phyloP scores from a whole-genome alignment of 257 asterid genomes.

The Solanum bulbocastanum region DNA sequence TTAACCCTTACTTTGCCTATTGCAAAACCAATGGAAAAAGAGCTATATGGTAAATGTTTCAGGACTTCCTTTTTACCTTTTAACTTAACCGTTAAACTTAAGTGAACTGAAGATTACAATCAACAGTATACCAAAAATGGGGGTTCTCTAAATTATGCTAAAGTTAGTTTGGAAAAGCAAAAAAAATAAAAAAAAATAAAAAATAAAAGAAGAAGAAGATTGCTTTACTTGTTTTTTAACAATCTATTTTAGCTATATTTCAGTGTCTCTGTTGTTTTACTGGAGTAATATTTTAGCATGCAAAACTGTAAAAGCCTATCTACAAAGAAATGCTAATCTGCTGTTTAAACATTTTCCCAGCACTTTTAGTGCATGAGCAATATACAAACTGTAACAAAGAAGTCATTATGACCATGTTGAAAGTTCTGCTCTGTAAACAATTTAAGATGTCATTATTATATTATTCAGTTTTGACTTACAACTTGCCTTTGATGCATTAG shows the following conservation, averaged over 20 bases:
- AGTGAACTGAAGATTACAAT: neutral
- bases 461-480: slow-evolving; percentile 2
- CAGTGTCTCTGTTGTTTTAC: neutral
- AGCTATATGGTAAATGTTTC: neutral
- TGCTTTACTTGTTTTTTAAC: neutral
- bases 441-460: neutral
- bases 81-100: neutral
- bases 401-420: neutral
- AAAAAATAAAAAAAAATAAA: neutral
- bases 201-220: no score
- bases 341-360: neutral
- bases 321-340: neutral
- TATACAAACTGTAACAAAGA: neutral
- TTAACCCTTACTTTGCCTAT: neutral
- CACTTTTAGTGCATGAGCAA: neutral
- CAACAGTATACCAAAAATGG: neutral
- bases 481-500: slow-evolving; percentile 27
- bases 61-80: neutral
- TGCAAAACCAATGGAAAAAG: neutral
- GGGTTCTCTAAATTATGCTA: neutral
- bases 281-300: neutral
- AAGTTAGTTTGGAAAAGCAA: neutral
- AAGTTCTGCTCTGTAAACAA: neutral
- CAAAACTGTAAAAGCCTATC: neutral
- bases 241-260: neutral